Conservation (phyloP, 2,329 filamentous ascomycete species). For the Coccinonectria pachysandricola region DNA sequence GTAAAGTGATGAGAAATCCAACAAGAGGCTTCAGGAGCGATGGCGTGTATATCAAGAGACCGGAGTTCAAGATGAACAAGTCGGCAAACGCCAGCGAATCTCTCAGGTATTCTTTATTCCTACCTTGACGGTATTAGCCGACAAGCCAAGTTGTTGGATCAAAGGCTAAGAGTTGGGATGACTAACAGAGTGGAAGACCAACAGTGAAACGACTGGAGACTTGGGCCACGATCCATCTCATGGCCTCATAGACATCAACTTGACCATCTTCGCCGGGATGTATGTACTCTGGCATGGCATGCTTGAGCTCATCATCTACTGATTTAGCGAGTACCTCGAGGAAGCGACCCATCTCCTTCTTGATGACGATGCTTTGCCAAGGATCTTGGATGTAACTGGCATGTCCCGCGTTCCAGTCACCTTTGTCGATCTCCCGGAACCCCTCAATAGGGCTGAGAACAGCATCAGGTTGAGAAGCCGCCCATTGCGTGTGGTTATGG, state of each 20-base stretch:
- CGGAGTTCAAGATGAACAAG: slow-evolving; percentile 5
- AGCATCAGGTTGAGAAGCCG: slow-evolving; percentile 3
- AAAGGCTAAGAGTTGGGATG: background rate
- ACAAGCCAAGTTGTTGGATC: too few relatives aligned
- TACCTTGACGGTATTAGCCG: slow-evolving; percentile 1
- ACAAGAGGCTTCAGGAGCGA: slow-evolving; percentile 2
- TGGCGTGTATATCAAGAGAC: slow-evolving; percentile 3
- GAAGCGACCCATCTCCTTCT: slow-evolving; percentile 5
- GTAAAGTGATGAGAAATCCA: slow-evolving; percentile 4
- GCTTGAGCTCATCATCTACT: slow-evolving; percentile 5
- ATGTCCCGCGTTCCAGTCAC: slow-evolving; percentile 4
- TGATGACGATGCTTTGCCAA: slow-evolving; percentile 6
- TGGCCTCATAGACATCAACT: slow-evolving; percentile 6
- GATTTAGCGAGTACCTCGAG: slow-evolving; percentile 2
- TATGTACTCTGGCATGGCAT: slow-evolving; percentile 4
- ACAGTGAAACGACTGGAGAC: slow-evolving; percentile 6
- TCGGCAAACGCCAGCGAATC: slow-evolving; percentile 3
- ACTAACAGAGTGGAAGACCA: slow-evolving; percentile 5
- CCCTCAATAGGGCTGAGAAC: slow-evolving; percentile 4
- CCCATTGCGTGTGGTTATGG: slow-evolving; percentile 4
- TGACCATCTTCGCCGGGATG: background rate
- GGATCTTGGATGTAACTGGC: slow-evolving; percentile 6
- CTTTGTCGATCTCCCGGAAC: slow-evolving; percentile 4
- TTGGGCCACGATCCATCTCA: slow-evolving; percentile 6
- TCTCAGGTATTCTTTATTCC: slow-evolving; percentile 2